Evolutionary conservation across 345 rosid genomes (phyloP), one percentile per base, ranked within the genome.

Genomic region (Moricandia arvensis): DNA sequence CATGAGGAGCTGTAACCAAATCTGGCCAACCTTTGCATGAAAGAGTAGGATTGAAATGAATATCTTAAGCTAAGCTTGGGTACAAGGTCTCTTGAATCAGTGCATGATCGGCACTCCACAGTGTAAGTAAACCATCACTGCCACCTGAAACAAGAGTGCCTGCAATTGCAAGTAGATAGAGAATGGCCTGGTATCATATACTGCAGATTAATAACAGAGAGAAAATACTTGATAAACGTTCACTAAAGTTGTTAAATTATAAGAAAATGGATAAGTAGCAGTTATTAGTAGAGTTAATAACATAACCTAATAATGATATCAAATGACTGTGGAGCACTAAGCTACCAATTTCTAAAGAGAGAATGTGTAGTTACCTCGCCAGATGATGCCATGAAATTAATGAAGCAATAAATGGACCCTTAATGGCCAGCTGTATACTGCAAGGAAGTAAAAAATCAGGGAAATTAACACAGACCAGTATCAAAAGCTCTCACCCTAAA

Each of bases 341-440:
- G 66, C 35, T 45, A 24, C 41, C 26, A 65, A 71, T 7, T 34
- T 5, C 15, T 43, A 47, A 65, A 59, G 60, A 67, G 53, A 41
- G 80, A 69, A 58, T 49, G 60, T 45, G 30, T 74, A 75, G 60
- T 70, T 88, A 95, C 99, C 94, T 95, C 99, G 59, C 99, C 96
- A 71, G 98, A 90, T 58, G 98, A 83, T 80, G 98, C 94, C 90
- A 89, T 86, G 88, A 95, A 95, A 85, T 93, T 92, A 94, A 95
- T 95, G 82, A 95, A 79, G 85, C 99, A 95, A 73, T 89, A 72
- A 72, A 95, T 92, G 8, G 98, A 85, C 78, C 99, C 99, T 85
- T 89, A 92, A 83, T 95, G 99, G 51, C 99, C 97, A 17, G 98
- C 99, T 8, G 96, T 95, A 80, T 92, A 95, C 99, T 95, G 93